phyloP scores from a whole-genome alignment of 306 rosid species.

The Vigna reflexopilosa region DNA sequence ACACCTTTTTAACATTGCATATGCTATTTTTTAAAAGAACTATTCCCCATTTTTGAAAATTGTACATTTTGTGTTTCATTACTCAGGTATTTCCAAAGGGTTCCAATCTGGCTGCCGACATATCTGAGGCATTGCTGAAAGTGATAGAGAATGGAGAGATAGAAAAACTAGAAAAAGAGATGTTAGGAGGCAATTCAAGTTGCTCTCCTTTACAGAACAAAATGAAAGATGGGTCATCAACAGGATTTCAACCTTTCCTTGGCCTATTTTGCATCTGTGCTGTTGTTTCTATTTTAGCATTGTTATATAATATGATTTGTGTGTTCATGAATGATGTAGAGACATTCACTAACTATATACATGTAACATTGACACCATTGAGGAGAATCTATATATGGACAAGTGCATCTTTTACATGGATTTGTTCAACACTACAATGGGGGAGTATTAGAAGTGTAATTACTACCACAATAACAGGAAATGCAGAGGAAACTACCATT shows the following conservation, averaged over 20 bases:
- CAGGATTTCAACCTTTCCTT: conserved; percentile 40
- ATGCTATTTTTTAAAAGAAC: background rate
- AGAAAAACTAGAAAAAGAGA: conserved; percentile 37
- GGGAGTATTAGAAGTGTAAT: conserved; percentile 14
- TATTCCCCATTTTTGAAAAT: background rate
- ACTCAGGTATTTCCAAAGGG: conserved; percentile 38
- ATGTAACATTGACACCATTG: background rate
- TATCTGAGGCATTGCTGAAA: conserved; percentile 42
- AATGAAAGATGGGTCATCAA: background rate
- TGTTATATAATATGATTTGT: conserved; percentile 26
- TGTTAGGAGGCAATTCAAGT: background rate
- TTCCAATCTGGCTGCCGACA: conserved; percentile 29
- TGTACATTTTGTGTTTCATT: conserved; percentile 17
- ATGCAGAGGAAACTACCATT: conserved; percentile 14
- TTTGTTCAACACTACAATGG: background rate
- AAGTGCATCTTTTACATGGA: conserved; percentile 12
- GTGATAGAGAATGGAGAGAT: conserved; percentile 42
- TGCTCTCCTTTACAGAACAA: conserved; percentile 14
- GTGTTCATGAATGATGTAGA: conserved; percentile 29
- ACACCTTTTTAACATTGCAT: background rate
- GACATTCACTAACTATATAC: conserved; percentile 24
- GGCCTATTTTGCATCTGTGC: conserved; percentile 35
- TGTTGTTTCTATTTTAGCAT: conserved; percentile 25
- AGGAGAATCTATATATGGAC: conserved; percentile 38
- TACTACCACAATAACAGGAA: conserved; percentile 4